A percentile compares a stretch with the other conserved stretches of the same genome.
These are phyloP conservation scores for Entomortierella beljakovae DNA, from an alignment of 192 early-diverging fungal genomes.

Conservation along the genomic window DNA sequence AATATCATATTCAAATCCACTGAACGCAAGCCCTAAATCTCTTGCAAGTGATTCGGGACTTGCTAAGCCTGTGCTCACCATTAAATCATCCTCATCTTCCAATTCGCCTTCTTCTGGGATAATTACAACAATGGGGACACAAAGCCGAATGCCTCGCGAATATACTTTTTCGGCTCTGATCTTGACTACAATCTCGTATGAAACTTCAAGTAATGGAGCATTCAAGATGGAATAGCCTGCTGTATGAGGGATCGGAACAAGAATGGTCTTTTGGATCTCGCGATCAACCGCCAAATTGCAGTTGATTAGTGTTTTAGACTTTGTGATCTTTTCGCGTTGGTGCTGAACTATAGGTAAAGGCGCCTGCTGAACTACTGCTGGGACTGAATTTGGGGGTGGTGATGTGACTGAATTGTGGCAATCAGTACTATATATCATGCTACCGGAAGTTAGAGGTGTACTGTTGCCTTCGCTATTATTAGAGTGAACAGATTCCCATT, in stretches of 20 bases:
- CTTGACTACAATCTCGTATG: conserved; percentile 52
- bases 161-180: conserved; percentile 43
- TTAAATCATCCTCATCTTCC: conserved; percentile 37
- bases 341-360: conserved; percentile 40
- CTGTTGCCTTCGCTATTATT: conserved; percentile 19
- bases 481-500: conserved; percentile 34
- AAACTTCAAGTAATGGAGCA: conserved; percentile 41
- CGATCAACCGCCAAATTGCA: conserved; percentile 42
- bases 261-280: conserved; percentile 53
- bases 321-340: conserved; percentile 40
- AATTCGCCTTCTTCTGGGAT: conserved; percentile 39
- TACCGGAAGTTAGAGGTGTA: background rate
- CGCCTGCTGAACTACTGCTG: background rate
- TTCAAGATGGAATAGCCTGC: conserved; percentile 46
- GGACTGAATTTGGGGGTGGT: background rate
- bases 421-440: conserved; percentile 12
- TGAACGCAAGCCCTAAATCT: conserved; percentile 25
- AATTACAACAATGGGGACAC: conserved; percentile 41
- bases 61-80: conserved; percentile 17
- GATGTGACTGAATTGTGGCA: background rate
- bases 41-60: conserved; percentile 1
- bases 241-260: conserved; percentile 28
- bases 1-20: conserved; percentile 44
- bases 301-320: conserved; percentile 43
- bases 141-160: conserved; percentile 15